A percentile compares a stretch with the other conserved stretches of the same genome.
These are phyloP conservation scores for Letharia lupina DNA, from an alignment of 495 filamentous ascomycete genomes.

Conservation along the genomic window DNA sequence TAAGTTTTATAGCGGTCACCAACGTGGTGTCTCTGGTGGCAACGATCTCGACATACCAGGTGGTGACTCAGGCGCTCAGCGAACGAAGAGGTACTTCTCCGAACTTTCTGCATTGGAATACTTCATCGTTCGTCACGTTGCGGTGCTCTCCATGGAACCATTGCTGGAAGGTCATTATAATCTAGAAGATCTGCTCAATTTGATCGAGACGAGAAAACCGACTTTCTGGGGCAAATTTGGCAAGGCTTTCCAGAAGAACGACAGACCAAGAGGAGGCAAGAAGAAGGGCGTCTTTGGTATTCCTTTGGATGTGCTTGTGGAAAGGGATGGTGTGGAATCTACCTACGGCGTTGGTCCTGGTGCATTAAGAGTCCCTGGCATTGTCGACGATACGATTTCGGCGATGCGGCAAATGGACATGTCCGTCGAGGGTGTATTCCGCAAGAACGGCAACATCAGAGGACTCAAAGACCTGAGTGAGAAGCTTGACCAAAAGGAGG, in stretches of 20 bases:
- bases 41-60: conserved; percentile 41
- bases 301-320: conserved; percentile 70
- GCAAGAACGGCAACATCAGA: conserved; percentile 97
- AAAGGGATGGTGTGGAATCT: conserved; percentile 89
- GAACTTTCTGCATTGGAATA: conserved; percentile 93
- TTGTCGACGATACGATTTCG: conserved; percentile 85
- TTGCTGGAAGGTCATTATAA: conserved; percentile 84
- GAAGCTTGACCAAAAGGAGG: conserved; percentile 74
- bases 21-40: conserved; percentile 64
- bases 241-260: conserved; percentile 80
- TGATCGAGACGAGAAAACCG: conserved; percentile 88
- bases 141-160: conserved; percentile 91
- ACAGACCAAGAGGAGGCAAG: conserved; percentile 66
- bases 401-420: conserved; percentile 99
- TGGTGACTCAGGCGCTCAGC: conserved; percentile 43
- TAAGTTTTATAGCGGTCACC: conserved; percentile 63
- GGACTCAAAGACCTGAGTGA: conserved; percentile 77
- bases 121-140: conserved; percentile 92
- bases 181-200: conserved; percentile 84
- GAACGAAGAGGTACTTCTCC: conserved; percentile 80
- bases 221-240: conserved; percentile 98
- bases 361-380: conserved; percentile 72
- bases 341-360: conserved; percentile 93
- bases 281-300: conserved; percentile 95
- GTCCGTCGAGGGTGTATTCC: conserved; percentile 96